A percentile compares a stretch with the other conserved stretches of the same genome.
Evolutionary conservation across 805 yeast genomes (phyloP).

Genomic region (Scheffersomyces coipomensis): DNA sequence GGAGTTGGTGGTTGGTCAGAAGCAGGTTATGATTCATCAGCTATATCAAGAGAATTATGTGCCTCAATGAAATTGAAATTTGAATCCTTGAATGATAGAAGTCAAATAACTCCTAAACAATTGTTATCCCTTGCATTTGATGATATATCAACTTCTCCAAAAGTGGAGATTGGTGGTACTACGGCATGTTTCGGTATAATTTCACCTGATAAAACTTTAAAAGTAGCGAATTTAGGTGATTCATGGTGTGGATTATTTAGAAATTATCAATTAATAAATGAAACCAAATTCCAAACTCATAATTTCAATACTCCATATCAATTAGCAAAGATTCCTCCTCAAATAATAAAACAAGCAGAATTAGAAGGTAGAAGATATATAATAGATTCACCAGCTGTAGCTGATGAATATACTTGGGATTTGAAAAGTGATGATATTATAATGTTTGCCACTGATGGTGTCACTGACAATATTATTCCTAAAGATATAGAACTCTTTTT

Average conservation of each 20-base stretch:
- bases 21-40: constrained; percentile 85
- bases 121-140: constrained; percentile 59
- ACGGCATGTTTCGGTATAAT: constrained; percentile 85
- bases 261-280: constrained; percentile 53
- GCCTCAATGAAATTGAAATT: constrained; percentile 46
- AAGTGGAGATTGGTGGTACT: constrained; percentile 87
- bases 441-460: constrained; percentile 90
- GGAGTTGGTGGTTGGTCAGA: constrained; percentile 99
- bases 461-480: constrained; percentile 77
- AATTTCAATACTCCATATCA: constrained; percentile 93
- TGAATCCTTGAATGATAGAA: constrained; percentile 7
- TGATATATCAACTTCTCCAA: constrained; percentile 49
- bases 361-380: constrained; percentile 61
- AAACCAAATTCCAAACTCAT: constrained; percentile 78
- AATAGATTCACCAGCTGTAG: constrained; percentile 65
- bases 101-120: constrained; percentile 37
- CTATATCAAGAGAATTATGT: constrained; percentile 80
- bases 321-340: constrained; percentile 76
- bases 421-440: constrained; percentile 72
- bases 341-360: constrained; percentile 52
- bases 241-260: constrained; percentile 92
- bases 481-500: constrained; percentile 71
- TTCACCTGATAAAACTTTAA: constrained; percentile 52
- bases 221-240: constrained; percentile 85
- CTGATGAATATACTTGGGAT: constrained; percentile 66